phyloP scores from a whole-genome alignment of 225 moss, liverwort and hornwort species.

The Rhytidiadelphus loreus region DNA sequence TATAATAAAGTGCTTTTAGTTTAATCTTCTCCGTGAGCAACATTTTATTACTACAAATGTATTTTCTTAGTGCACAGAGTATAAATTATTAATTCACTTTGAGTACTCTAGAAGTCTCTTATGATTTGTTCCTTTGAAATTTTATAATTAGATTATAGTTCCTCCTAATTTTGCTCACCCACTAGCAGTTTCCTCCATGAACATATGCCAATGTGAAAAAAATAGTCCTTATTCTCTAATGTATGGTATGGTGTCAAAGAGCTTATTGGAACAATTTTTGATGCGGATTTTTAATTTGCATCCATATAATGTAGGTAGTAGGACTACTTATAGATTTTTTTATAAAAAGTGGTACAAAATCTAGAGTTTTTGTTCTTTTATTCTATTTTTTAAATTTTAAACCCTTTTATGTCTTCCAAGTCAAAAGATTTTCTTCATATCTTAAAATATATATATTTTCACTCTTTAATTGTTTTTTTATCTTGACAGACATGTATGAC shows the following conservation, averaged over 20 bases:
- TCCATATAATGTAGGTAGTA: neutral
- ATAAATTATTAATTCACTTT: neutral
- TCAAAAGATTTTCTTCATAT: neutral
- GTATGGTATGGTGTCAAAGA: neutral
- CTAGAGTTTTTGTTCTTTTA: too few relatives aligned
- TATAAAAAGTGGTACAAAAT: neutral
- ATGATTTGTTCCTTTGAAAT: neutral
- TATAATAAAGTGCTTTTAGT: neutral
- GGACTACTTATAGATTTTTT: neutral
- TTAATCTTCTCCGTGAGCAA: neutral
- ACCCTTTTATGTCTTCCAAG: neutral
- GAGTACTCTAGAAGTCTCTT: neutral
- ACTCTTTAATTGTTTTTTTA: neutral
- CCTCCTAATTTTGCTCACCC: neutral
- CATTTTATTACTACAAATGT: neutral
- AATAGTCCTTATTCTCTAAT: neutral
- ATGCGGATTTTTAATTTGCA: neutral
- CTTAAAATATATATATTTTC: too few relatives aligned
- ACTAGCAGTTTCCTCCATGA: neutral
- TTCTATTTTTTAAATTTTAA: fast-evolving
- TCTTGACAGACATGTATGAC: neutral
- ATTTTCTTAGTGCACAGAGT: neutral
- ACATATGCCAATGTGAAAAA: neutral
- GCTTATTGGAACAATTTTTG: neutral
- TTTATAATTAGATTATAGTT: neutral